These are phyloP conservation scores for Isabelozyma gotoi DNA, from an alignment of 805 yeast genomes.

Conservation along the genomic window DNA sequence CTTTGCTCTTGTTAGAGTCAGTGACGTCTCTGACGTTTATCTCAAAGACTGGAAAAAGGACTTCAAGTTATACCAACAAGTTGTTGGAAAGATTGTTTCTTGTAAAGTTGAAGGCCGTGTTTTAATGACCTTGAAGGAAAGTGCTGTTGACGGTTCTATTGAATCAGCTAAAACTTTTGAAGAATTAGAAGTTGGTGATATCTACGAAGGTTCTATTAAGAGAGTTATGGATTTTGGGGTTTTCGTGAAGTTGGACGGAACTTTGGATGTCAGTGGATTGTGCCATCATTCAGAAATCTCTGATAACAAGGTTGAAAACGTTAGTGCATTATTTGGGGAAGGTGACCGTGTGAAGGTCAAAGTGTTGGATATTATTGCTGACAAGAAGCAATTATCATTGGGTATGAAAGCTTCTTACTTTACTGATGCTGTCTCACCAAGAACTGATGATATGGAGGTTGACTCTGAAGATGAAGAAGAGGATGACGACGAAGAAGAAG, in stretches of 20 bases:
- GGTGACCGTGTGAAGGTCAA: slow-evolving; percentile 92
- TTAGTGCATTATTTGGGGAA: slow-evolving; percentile 68
- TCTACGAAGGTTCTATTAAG: slow-evolving; percentile 75
- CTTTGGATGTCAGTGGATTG: slow-evolving; percentile 75
- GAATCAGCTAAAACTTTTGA: slow-evolving; percentile 58
- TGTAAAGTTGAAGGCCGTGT: slow-evolving; percentile 64
- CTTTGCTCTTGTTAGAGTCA: slow-evolving; percentile 76
- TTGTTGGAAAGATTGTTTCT: slow-evolving; percentile 68
- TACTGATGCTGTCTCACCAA: slow-evolving; percentile 23
- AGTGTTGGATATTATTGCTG: slow-evolving; percentile 59
- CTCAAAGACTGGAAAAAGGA: slow-evolving; percentile 86
- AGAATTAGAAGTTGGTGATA: slow-evolving; percentile 68
- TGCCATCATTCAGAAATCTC: slow-evolving; percentile 87
- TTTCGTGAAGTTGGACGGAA: slow-evolving; percentile 76
- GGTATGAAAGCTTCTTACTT: slow-evolving; percentile 97
- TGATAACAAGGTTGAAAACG: slow-evolving; percentile 59
- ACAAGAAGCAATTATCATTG: slow-evolving; percentile 74
- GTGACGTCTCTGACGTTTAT: slow-evolving; percentile 78
- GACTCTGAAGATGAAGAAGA: slow-evolving; percentile 19
- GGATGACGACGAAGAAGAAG: slow-evolving; percentile 16
- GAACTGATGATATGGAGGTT: slow-evolving; percentile 25
- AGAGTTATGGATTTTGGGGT: slow-evolving; percentile 87
- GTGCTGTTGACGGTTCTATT: slow-evolving; percentile 72
- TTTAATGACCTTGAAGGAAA: slow-evolving; percentile 75
- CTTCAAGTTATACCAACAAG: slow-evolving; percentile 68